Evolutionary conservation across 23 red algal genomes (phyloP).

Genomic region (Gracilaria domingensis): DNA sequence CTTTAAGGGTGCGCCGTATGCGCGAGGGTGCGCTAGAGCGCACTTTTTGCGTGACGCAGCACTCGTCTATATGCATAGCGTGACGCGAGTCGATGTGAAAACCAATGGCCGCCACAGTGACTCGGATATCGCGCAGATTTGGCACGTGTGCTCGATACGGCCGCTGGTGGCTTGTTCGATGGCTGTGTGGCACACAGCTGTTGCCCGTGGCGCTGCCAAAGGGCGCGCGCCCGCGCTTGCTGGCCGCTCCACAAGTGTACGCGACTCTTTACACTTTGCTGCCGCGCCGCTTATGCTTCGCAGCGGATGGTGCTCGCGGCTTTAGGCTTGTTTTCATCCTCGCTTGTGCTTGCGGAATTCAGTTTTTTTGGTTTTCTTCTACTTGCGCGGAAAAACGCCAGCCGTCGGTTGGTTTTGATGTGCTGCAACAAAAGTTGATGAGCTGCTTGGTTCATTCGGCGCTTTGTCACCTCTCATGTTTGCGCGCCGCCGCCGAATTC

Average conservation of each 20-base stretch:
- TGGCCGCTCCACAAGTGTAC: too few relatives aligned
- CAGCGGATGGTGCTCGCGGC: background rate
- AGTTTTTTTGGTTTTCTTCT: background rate
- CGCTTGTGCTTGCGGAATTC: background rate
- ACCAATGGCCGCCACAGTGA: background rate
- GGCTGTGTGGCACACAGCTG: background rate
- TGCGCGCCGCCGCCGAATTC: background rate
- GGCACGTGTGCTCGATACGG: background rate
- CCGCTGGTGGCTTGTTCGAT: background rate
- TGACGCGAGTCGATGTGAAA: background rate
- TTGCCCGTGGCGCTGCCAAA: background rate
- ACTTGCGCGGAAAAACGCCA: too few relatives aligned
- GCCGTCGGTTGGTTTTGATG: background rate
- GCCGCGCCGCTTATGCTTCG: background rate
- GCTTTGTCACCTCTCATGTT: background rate
- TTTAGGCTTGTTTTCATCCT: background rate
- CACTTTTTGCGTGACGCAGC: too few relatives aligned
- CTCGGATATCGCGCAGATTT: slow-evolving; percentile 6
- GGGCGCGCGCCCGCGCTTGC: too few relatives aligned
- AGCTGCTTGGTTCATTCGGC: background rate
- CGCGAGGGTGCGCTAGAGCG: background rate
- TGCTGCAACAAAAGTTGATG: background rate
- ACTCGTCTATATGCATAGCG: too few relatives aligned
- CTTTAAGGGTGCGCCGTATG: too few relatives aligned
- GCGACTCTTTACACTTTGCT: background rate